These are phyloP conservation scores for Jackrogersella minutella DNA, from an alignment of 495 filamentous ascomycete genomes.

Conservation along the genomic window DNA sequence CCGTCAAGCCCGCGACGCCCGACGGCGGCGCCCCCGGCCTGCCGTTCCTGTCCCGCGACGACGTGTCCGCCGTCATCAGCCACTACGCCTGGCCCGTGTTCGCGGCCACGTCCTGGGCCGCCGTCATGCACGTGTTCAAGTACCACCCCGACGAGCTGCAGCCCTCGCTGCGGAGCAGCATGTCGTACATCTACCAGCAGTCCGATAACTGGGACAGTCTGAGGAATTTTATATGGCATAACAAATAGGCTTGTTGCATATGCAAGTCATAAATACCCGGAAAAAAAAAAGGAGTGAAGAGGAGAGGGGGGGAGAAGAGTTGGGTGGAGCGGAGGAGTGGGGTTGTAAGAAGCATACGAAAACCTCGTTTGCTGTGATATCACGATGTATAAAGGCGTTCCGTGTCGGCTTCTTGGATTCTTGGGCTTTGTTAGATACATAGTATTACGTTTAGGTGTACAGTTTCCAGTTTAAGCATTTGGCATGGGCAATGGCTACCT, in stretches of 20 bases:
- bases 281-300: background rate
- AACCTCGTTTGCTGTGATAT: conserved; percentile 12
- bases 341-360: background rate
- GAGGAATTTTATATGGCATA: conserved; percentile 80
- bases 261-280: too few relatives aligned
- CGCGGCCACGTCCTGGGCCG: conserved; percentile 85
- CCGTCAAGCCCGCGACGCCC: conserved; percentile 66
- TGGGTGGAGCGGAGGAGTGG: background rate
- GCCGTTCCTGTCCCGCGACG: conserved; percentile 52
- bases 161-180: conserved; percentile 89
- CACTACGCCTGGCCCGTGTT: conserved; percentile 89
- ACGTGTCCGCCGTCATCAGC: conserved; percentile 57
- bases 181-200: conserved; percentile 94
- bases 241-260: too few relatives aligned
- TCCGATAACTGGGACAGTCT: conserved; percentile 86
- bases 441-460: background rate
- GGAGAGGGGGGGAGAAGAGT: background rate
- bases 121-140: conserved; percentile 94
- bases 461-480: conserved; percentile 10
- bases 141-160: conserved; percentile 91
- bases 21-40: conserved; percentile 46
- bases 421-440: background rate
- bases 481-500: background rate
- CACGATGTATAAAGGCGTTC: conserved; percentile 27
- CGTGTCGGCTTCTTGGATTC: background rate